phyloP scores from a whole-genome alignment of 208 protist genomes.

The Leishmania aethiopica region DNA sequence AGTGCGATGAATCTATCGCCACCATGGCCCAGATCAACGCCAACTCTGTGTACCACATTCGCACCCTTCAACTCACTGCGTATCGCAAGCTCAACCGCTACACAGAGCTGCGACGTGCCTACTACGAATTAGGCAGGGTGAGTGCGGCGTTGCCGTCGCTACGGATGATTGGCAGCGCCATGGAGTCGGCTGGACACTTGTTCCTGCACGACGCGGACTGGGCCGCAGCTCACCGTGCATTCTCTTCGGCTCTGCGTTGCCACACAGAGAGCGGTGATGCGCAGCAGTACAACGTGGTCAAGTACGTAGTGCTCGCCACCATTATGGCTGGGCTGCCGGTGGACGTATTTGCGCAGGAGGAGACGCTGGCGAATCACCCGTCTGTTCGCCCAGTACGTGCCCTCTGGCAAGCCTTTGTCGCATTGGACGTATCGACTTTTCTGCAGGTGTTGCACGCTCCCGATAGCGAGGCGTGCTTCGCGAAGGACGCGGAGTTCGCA shows the following conservation, averaged over 20 bases:
- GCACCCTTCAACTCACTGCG: conserved; percentile 19
- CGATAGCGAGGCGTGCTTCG: conserved; percentile 52
- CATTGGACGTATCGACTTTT: conserved; percentile 77
- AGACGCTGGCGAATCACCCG: conserved; percentile 43
- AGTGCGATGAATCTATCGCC: conserved; percentile 8
- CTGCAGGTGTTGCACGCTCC: conserved; percentile 81
- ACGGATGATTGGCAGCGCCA: conserved; percentile 91
- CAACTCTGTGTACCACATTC: conserved; percentile 17
- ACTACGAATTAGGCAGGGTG: conserved; percentile 19
- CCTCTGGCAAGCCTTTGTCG: conserved; percentile 45
- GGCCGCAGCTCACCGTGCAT: conserved; percentile 90
- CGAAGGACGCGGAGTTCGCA: conserved; percentile 89
- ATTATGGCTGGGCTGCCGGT: conserved; percentile 63
- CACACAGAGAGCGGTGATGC: conserved; percentile 96
- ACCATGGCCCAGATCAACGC: conserved; percentile 22
- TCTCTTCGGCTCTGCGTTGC: conserved; percentile 92
- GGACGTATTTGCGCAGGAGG: conserved; percentile 32
- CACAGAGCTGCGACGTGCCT: conserved; percentile 46
- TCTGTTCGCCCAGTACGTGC: conserved; percentile 26
- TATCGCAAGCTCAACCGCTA: conserved; percentile 28
- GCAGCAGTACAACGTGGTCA: conserved; percentile 86
- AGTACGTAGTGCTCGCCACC: conserved; percentile 92
- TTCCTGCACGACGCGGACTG: conserved; percentile 90
- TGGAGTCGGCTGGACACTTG: conserved; percentile 91
- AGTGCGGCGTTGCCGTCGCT: conserved; percentile 87